A percentile compares a stretch with the other conserved stretches of the same genome.
Conservation (phyloP, 1,139 yeast genomes). For the Hansenula sp. region DNA sequence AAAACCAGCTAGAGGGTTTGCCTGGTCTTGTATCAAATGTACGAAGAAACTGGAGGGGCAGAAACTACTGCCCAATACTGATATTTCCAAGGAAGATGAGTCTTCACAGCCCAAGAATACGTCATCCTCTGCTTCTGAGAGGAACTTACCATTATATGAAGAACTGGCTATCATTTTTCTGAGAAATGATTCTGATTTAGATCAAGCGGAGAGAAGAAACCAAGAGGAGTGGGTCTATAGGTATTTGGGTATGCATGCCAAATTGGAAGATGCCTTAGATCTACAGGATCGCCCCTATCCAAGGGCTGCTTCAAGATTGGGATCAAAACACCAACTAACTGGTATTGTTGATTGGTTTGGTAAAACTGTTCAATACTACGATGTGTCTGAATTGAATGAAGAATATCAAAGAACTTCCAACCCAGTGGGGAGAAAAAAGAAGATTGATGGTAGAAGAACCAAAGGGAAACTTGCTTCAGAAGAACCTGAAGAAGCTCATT, state of each 20-base stretch:
- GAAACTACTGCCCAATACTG: slow-evolving; percentile 15
- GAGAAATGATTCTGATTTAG: slow-evolving; percentile 36
- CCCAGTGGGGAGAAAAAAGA: slow-evolving; percentile 17
- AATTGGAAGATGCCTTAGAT: slow-evolving; percentile 76
- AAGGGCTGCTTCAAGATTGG: slow-evolving; percentile 74
- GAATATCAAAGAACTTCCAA: slow-evolving; percentile 19
- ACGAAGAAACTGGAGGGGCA: slow-evolving; percentile 37
- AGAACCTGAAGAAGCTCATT: slow-evolving; percentile 20
- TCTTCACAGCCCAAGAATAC: too few species aligned
- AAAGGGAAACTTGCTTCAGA: slow-evolving; percentile 9
- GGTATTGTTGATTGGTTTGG: slow-evolving; percentile 65
- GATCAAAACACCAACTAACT: slow-evolving; percentile 70
- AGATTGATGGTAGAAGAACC: slow-evolving; percentile 15
- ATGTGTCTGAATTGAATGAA: slow-evolving; percentile 27
- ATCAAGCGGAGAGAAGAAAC: slow-evolving; percentile 45
- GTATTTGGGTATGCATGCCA: slow-evolving; percentile 74
- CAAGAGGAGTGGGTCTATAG: slow-evolving; percentile 78
- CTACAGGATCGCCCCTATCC: slow-evolving; percentile 80
- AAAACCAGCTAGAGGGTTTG: slow-evolving; percentile 85
- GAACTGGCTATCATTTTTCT: slow-evolving; percentile 53
- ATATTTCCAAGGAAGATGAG: slow-evolving; percentile 4
- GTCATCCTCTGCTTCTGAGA: not conserved
- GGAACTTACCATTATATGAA: slow-evolving; percentile 54
- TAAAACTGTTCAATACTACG: slow-evolving; percentile 68
- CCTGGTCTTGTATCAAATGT: slow-evolving; percentile 91